Evolutionary conservation across 306 rosid species (phyloP).

Genomic region (Malus sieversii): DNA sequence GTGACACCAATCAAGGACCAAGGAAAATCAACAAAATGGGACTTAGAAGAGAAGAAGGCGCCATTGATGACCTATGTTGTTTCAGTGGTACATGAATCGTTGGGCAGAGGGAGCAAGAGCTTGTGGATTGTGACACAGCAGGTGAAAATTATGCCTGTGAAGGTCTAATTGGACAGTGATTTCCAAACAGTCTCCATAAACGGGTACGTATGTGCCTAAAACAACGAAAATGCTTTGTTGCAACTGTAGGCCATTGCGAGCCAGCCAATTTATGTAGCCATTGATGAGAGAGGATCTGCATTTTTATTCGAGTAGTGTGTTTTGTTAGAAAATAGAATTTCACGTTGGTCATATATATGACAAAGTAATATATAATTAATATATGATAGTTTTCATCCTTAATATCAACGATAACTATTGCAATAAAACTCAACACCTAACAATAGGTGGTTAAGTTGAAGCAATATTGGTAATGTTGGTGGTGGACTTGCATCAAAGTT

Average conservation of each 20-base stretch:
- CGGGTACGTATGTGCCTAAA: constrained; percentile 25
- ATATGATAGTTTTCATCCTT: no score
- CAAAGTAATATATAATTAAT: no score
- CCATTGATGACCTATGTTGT: background rate
- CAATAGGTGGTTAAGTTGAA: no score
- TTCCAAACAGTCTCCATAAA: constrained; percentile 22
- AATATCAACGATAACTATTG: no score
- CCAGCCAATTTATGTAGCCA: constrained; percentile 34
- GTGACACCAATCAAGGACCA: constrained; percentile 33
- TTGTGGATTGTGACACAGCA: constrained; percentile 33
- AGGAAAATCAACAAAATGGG: background rate
- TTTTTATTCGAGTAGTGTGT: constrained; percentile 29
- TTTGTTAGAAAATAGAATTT: no score
- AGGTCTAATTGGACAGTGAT: constrained; percentile 31
- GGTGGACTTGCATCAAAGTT: no score
- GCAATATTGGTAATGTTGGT: no score
- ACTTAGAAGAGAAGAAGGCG: no score
- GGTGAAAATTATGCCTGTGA: constrained; percentile 30
- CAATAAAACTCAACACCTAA: no score
- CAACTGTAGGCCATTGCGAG: constrained; percentile 11
- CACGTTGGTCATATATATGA: no score
- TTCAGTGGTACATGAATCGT: constrained; percentile 9
- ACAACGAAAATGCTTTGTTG: constrained; percentile 18
- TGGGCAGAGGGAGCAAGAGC: constrained; percentile 36
- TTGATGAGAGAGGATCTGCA: constrained; percentile 30